phyloP scores from a whole-genome alignment of 768 basidiomycete species.

The Porpolomopsis calyptriformis region DNA sequence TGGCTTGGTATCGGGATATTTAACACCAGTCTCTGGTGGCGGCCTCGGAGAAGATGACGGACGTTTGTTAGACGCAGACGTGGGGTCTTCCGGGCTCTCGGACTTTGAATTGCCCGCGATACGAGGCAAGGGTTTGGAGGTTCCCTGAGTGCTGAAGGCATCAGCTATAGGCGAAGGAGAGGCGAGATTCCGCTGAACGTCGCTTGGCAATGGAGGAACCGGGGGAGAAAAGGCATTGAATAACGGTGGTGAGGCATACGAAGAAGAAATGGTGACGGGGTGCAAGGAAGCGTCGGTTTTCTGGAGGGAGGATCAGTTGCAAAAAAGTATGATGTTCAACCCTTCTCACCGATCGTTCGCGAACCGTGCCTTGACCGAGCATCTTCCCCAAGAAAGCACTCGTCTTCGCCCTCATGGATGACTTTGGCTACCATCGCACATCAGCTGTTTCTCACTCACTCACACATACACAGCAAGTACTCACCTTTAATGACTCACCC shows the following conservation, averaged over 20 bases:
- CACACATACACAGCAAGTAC: too few relatives aligned
- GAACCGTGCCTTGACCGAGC: constrained; percentile 52
- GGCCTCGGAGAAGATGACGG: constrained; percentile 17
- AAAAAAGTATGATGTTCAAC: constrained; percentile 6
- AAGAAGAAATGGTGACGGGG: constrained; percentile 16
- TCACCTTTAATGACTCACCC: constrained; percentile 42
- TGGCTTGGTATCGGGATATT: too few relatives aligned
- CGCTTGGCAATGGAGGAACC: constrained; percentile 40
- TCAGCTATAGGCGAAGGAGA: constrained; percentile 39
- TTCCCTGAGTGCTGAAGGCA: constrained; percentile 32
- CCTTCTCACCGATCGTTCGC: constrained; percentile 55
- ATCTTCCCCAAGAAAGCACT: constrained; percentile 74
- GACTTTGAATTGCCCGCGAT: constrained; percentile 30
- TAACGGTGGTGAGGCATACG: constrained; percentile 31
- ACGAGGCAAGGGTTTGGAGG: constrained; percentile 56
- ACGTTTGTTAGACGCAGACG: too few relatives aligned
- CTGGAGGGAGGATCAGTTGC: constrained; percentile 22
- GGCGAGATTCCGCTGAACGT: constrained; percentile 27
- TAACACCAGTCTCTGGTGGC: constrained; percentile 22
- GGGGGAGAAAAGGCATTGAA: constrained; percentile 40
- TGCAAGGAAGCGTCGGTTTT: constrained; percentile 41
- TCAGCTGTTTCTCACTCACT: too few relatives aligned
- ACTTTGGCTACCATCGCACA: constrained; percentile 31
- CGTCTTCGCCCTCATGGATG: constrained; percentile 68
- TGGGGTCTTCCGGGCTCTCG: too few relatives aligned